Evolutionary conservation across 2,329 filamentous ascomycete species (phyloP), one percentile per base, ranked within the genome.

Genomic region (Colletotrichum spinosum): DNA sequence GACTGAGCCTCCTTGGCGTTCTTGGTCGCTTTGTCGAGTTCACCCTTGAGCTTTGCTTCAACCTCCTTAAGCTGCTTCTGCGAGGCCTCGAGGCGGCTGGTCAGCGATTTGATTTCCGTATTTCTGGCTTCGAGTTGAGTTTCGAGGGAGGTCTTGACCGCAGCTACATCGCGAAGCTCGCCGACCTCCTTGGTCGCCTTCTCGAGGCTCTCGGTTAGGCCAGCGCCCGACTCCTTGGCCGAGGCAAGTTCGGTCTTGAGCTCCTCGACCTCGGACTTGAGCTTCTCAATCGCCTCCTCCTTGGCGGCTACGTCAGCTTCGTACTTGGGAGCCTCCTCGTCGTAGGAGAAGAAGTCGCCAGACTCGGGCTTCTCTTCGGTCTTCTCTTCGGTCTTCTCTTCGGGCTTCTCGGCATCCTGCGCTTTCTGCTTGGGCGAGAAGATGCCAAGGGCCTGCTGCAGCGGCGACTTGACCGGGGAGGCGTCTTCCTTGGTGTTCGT

Each of bases 301-400:
- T 91, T 92, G 61, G 89, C 86, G 55, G 89, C 84, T 4, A 96
- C 77, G 70, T 96, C 91, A 1, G 86, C 84, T 72, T 97, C 91
- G n/a, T 97, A 80, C 58, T 92, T 88, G 3, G 92, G 92, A 12
- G 97, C 84, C 77, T 98, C 95, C 55, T 91, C 90, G 64, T 98
- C 94, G 71, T 94, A 97, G 0, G 94, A 97, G 78, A 97, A 97
- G 78, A 97, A 91, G 53, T 97, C 92, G 69, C 94, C 74, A 0
- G 72, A 69, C 46, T 25, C 25, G 25, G 25, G 25, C 25, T 25
- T 25, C 25, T 77, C 80, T 5, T 78, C 76, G 3, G 74, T 70
- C 68, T 73, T 73, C 7, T 66, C 60, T 2, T 61, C 69, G 25
- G 25, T 70, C 68, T 73, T 73, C 7, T 66, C 60, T 2, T 61